phyloP scores from a whole-genome alignment of 352 stramenopile genomes.

The Peronosclerospora sorghi region DNA sequence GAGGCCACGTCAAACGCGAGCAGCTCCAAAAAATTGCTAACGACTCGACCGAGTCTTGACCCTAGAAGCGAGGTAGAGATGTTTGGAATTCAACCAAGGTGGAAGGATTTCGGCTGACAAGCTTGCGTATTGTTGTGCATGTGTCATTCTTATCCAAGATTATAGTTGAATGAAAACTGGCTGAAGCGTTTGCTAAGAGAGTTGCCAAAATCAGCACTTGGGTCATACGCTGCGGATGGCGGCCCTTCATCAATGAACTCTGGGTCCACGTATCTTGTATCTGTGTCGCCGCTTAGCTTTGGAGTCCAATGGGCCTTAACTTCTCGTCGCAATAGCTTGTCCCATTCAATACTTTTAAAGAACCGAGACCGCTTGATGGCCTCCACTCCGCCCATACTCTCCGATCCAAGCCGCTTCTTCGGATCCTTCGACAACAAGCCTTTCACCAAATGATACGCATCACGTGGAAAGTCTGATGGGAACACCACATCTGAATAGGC shows the following conservation, averaged over 20 bases:
- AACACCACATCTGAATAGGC: constrained; percentile 70
- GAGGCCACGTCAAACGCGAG: too few relatives aligned
- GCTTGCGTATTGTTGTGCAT: background rate
- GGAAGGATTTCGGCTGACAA: too few relatives aligned
- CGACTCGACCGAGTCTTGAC: too few relatives aligned
- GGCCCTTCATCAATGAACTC: constrained; percentile 83
- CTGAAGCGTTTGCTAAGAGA: constrained; percentile 79
- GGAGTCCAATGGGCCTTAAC: constrained; percentile 73
- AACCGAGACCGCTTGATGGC: constrained; percentile 65
- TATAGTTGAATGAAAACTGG: constrained; percentile 87
- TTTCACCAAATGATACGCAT: constrained; percentile 65
- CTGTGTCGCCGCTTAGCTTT: constrained; percentile 74
- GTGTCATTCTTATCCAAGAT: constrained; percentile 25
- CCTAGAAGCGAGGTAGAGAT: too few relatives aligned
- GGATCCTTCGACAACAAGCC: constrained; percentile 70
- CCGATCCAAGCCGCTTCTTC: constrained; percentile 51
- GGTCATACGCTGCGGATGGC: constrained; percentile 69
- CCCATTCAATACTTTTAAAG: constrained; percentile 70
- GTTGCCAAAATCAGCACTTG: constrained; percentile 44
- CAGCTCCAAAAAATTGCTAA: too few relatives aligned
- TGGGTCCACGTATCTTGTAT: constrained; percentile 82
- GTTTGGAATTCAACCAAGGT: too few relatives aligned
- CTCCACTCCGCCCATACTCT: constrained; percentile 49
- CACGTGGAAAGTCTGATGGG: constrained; percentile 57
- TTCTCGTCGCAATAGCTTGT: constrained; percentile 54